Base-by-base conservation (phyloP, 345 rosid genomes). In the Aquilaria sinensis region DNA sequence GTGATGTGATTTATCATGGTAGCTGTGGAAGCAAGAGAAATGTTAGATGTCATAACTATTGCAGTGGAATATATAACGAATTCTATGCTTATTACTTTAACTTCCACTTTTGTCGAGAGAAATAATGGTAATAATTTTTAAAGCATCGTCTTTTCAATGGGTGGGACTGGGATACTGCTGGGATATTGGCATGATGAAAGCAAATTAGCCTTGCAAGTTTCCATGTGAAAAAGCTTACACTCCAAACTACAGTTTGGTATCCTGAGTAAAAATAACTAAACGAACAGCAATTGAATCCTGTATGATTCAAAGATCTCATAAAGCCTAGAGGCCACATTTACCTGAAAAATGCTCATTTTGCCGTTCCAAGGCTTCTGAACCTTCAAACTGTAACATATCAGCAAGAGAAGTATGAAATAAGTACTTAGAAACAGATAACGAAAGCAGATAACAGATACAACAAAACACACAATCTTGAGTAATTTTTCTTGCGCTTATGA, bases 261-360 rank as follows among this genome's bases (percentile, higher is more conserved):
- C 47, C 37, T 12, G 13, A 41, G 6, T 45, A 16, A 63, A 30
- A n/a, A 52, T 51, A 15, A 7, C 33, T 37, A 56, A 62, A 31
- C 33, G 11, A 14, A 16, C 32, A 51, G 67, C 13, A n/a, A 61
- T 56, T 11, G 37, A 29, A 12, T 2, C 53, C 16, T 29, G 31
- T 15, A 31, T n/a, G 34, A 46, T 57, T 51, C 31, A 31, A 16
- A 68, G 53, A 68, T 67, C 13, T 23, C 23, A 46, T 52, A 67
- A 50, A 68, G 64, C 10, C 12, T 23, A 33, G 57, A 67, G 16
- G 33, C 31, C n/a, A 2, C 15, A 53, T 43, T 52, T 70, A 86
- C 96, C 97, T 79, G 90, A 81, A 73, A 87, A 85, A 62, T 59
- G 78, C 41, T 82, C 78, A 73, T 85, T 90, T 76, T 90, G 95